Percentiles rank a stretch among this genome's conserved stretches.
These are phyloP conservation scores for Testicularia cyperi DNA, from an alignment of 1,284 basidiomycete species.

Conservation along the genomic window DNA sequence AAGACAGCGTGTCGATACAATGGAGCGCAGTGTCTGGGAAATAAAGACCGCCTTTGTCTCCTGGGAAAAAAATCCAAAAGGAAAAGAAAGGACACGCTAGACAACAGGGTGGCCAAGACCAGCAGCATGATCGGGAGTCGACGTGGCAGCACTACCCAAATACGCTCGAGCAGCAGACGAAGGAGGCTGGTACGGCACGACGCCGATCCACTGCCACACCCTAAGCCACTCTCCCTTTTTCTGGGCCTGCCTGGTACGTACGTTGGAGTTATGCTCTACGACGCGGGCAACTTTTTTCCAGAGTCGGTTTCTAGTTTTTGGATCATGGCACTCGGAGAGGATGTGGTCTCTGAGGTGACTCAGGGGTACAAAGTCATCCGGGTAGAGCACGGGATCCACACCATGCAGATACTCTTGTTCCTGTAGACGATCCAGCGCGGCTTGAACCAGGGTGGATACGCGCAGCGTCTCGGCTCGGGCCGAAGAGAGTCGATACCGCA, in stretches of 20 bases:
- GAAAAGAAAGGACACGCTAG: too few species aligned
- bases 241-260: conserved; percentile 83
- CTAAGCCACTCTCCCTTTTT: conserved; percentile 71
- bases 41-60: too few species aligned
- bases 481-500: conserved; percentile 12
- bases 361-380: conserved; percentile 80
- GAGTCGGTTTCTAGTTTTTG: conserved; percentile 69
- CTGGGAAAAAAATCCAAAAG: too few species aligned
- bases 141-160: too few species aligned
- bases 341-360: conserved; percentile 87
- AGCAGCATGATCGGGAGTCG: too few species aligned
- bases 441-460: conserved; percentile 29
- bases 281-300: conserved; percentile 85
- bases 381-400: conserved; percentile 75
- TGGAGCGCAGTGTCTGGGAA: too few species aligned
- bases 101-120: too few species aligned
- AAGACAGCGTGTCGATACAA: too few species aligned
- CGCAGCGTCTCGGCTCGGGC: conserved; percentile 12
- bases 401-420: conserved; percentile 74
- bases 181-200: conserved; percentile 19
- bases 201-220: conserved; percentile 65
- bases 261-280: conserved; percentile 92
- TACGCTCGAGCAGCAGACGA: too few species aligned
- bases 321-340: conserved; percentile 77
- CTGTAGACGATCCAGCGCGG: conserved; percentile 39